Percentiles rank a stretch among this genome's conserved stretches.
Evolutionary conservation across 2,329 filamentous ascomycete species (phyloP).

Genomic region (Lasiodiplodia citricola): DNA sequence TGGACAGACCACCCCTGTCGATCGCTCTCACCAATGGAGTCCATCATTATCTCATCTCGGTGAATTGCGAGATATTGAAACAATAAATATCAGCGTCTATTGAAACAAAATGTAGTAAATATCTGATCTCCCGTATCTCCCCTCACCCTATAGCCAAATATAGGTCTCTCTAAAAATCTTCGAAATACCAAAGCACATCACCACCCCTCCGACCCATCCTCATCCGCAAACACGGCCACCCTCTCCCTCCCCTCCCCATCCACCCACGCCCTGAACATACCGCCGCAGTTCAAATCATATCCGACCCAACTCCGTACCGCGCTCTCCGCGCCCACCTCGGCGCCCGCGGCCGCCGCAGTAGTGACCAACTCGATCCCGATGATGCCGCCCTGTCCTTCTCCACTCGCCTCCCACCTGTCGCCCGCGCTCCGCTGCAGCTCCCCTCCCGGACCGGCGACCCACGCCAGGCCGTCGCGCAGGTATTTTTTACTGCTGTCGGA

Average conservation of each 20-base stretch:
- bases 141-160: too few relatives aligned
- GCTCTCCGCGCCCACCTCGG: conserved; percentile 66
- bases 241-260: conserved; percentile 64
- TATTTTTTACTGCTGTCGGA: conserved; percentile 41
- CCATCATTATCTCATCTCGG: too few relatives aligned
- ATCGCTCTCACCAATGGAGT: too few relatives aligned
- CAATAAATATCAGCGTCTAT: too few relatives aligned
- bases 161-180: too few relatives aligned
- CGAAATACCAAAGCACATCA: not conserved
- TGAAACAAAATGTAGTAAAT: too few relatives aligned
- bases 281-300: conserved; percentile 83
- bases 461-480: conserved; percentile 63
- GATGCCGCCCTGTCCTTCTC: conserved; percentile 84
- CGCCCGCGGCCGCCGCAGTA: conserved; percentile 63
- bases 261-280: conserved; percentile 84
- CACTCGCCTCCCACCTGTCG: conserved; percentile 70
- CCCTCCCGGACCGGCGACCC: conserved; percentile 72
- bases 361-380: conserved; percentile 74
- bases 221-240: conserved; percentile 64
- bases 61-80: too few relatives aligned
- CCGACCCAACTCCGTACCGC: conserved; percentile 63
- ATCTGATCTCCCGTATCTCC: too few relatives aligned
- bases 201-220: conserved; percentile 26
- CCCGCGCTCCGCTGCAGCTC: conserved; percentile 77
- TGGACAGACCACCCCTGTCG: too few relatives aligned